phyloP scores from a whole-genome alignment of 2,329 filamentous ascomycete species.

The Exophiala sp. region DNA sequence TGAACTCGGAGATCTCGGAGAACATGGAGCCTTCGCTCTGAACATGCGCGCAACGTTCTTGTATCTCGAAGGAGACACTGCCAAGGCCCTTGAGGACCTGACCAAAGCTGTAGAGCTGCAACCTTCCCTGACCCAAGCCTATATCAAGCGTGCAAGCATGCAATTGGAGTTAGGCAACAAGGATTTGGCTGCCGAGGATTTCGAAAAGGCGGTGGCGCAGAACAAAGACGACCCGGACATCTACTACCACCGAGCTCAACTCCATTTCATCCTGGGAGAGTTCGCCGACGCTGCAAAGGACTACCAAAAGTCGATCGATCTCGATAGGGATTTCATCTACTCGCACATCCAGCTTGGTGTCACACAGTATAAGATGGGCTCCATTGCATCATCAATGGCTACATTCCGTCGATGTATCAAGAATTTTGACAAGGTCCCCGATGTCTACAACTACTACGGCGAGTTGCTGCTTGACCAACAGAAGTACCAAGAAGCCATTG shows the following conservation, averaged over 20 bases:
- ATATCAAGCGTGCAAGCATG: constrained; percentile 98
- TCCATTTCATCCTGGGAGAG: constrained; percentile 95
- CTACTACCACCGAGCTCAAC: constrained; percentile 96
- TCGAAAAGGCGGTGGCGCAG: constrained; percentile 75
- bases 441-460: constrained; percentile 99
- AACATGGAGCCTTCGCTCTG: constrained; percentile 84
- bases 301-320: constrained; percentile 98
- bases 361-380: constrained; percentile 99
- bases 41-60: constrained; percentile 96
- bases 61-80: constrained; percentile 83
- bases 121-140: constrained; percentile 84
- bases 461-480: constrained; percentile 94
- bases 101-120: constrained; percentile 91
- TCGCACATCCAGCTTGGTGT: constrained; percentile 98
- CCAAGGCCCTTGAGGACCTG: constrained; percentile 74
- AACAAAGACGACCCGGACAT: constrained; percentile 90
- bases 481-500: constrained; percentile 89
- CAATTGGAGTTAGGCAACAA: constrained; percentile 86
- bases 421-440: constrained; percentile 93
- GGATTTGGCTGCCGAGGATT: constrained; percentile 80
- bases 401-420: constrained; percentile 97
- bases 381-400: constrained; percentile 94
- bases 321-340: constrained; percentile 95
- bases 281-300: constrained; percentile 92
- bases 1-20: constrained; percentile 70